A percentile compares a stretch with the other conserved stretches of the same genome.
Conservation (phyloP, 495 filamentous ascomycete genomes). For the Podospora bellae-mahoneyi region DNA sequence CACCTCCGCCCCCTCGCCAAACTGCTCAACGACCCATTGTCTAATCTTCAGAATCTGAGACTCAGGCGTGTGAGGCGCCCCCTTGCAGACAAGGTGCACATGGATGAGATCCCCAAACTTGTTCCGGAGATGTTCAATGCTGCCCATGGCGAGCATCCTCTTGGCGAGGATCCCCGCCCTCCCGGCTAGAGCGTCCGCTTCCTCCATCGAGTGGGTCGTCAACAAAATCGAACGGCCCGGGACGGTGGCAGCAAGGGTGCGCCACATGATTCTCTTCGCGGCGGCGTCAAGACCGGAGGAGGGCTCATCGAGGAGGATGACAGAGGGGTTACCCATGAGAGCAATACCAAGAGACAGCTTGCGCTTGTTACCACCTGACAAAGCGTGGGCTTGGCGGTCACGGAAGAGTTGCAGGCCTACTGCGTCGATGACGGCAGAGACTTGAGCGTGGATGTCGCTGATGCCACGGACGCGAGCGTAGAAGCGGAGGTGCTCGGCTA, state of each 20-base stretch:
- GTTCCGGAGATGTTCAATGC: conserved; percentile 54
- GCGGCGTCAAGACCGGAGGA: conserved; percentile 68
- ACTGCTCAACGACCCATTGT: conserved; percentile 55
- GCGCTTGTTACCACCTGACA: conserved; percentile 64
- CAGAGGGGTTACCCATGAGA: conserved; percentile 70
- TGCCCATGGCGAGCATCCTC: conserved; percentile 67
- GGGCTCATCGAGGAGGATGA: conserved; percentile 70
- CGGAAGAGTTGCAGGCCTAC: conserved; percentile 59
- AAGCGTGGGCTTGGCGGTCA: conserved; percentile 58
- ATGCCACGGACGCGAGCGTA: conserved; percentile 71
- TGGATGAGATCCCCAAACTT: conserved; percentile 61
- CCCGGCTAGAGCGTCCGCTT: conserved; percentile 69
- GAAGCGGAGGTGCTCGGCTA: conserved; percentile 67
- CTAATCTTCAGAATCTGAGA: conserved; percentile 63
- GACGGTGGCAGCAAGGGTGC: conserved; percentile 56
- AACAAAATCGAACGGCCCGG: conserved; percentile 61
- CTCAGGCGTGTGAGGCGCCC: conserved; percentile 64
- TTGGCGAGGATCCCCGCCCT: conserved; percentile 69
- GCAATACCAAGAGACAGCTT: conserved; percentile 67
- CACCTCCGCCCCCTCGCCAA: conserved; percentile 58
- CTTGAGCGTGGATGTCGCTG: conserved; percentile 58
- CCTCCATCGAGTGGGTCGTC: conserved; percentile 80
- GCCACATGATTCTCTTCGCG: conserved; percentile 74
- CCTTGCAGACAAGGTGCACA: conserved; percentile 68
- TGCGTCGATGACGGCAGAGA: conserved; percentile 54